Base-by-base conservation (phyloP, 345 rosid species). In the Hirschfeldia incana region DNA sequence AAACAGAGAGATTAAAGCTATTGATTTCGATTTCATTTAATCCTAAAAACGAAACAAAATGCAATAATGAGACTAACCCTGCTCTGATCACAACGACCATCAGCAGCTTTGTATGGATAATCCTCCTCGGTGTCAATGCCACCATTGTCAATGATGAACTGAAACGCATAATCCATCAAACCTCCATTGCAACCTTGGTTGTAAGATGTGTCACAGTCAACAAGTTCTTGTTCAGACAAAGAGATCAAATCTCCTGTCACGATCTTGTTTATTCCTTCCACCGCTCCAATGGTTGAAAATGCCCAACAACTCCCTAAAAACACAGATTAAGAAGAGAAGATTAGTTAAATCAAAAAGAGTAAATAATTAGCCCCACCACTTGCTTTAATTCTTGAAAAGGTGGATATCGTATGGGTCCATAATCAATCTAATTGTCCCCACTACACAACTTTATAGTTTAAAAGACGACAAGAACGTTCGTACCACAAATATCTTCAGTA, bases 241-340 rank as follows among this genome's bases (percentile, higher is more conserved):
- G 85, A 59, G 76, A 93, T 83, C 30, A 95, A 32, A 2, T 87
- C 94, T 5, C 98, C 98, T 0, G 98, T 95, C 51, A 87, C 91
- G 5, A 95, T 88, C 85, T 91, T 78, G 90, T 91, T 95, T 39
- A 95, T 84, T 30, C 99, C 99, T 77, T 95, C 99, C 81, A 95
- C 98, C 0, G 98, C 91, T 28, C 93, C 96, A 62, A 95, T 79
- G 0, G 98, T 80, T 29, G 99, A 90, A 75, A 95, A 95, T 0
- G 99, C 99, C 99, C 99, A 95, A 87, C 99, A 95, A 72, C 97
- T 90, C 90, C 99, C 99, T 92, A 8, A 70, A 4, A 26, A 75
- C 21, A 34, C 33, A 60, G 69, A 70, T 70, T 13, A 21, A 34
- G 42, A 21, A 34, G 42, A 69, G 44, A 51, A 65, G 67, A 69